Evolutionary conservation across 768 basidiomycete genomes (phyloP).

Genomic region (Termitomyces sp.): DNA sequence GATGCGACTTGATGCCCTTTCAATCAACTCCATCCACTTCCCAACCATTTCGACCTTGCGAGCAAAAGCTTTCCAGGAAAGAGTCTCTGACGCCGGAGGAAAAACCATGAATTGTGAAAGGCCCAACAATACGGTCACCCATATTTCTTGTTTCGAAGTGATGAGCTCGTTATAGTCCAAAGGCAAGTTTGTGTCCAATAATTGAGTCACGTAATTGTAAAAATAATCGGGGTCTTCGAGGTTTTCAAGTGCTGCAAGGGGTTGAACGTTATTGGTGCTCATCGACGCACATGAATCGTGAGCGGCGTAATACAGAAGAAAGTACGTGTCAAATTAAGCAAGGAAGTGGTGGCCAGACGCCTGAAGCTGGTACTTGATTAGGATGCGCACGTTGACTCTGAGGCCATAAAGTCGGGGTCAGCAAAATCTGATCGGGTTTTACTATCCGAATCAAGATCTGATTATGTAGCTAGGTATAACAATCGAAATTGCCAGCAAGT

Average conservation of each 20-base stretch:
- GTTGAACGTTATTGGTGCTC: slow-evolving; percentile 10
- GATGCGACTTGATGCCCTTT: slow-evolving; percentile 41
- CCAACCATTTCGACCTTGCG: slow-evolving; percentile 55
- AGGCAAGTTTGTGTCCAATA: slow-evolving; percentile 12
- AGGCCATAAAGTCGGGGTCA: not conserved
- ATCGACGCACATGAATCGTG: slow-evolving; percentile 9
- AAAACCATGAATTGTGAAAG: slow-evolving; percentile 55
- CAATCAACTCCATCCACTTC: slow-evolving; percentile 48
- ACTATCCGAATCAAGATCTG: slow-evolving; percentile 1
- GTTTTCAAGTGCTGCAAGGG: slow-evolving; percentile 9
- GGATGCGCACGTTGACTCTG: not conserved
- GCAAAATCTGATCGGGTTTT: not conserved
- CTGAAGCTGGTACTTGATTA: not conserved
- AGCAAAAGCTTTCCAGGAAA: slow-evolving; percentile 48
- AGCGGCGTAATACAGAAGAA: not conserved
- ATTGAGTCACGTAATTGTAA: slow-evolving; percentile 13
- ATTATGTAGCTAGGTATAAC: not conserved
- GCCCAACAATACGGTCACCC: slow-evolving; percentile 44
- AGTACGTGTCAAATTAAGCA: slow-evolving; percentile 1
- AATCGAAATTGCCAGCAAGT: not conserved
- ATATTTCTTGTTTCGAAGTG: slow-evolving; percentile 33
- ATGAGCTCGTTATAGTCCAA: slow-evolving; percentile 12
- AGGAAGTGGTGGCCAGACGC: not conserved
- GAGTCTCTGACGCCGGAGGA: slow-evolving; percentile 39
- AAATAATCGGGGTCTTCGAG: slow-evolving; percentile 14